phyloP scores from a whole-genome alignment of 768 basidiomycete species.

The Rhizopogon salebrosus region DNA sequence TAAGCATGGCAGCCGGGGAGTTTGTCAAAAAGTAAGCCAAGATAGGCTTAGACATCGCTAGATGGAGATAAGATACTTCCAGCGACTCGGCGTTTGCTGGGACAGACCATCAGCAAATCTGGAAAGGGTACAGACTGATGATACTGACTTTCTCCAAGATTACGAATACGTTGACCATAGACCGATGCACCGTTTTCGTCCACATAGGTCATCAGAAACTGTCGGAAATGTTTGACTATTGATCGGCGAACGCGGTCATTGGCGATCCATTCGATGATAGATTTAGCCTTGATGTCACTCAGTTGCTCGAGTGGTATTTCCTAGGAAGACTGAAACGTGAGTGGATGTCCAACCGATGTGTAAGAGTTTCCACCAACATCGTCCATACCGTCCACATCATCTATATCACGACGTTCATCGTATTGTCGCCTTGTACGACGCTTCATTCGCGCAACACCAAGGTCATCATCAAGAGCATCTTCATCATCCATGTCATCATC shows the following conservation, averaged over 20 bases:
- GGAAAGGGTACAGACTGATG: slow-evolving; percentile 2
- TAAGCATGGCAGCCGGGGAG: slow-evolving; percentile 87
- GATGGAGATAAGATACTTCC: slow-evolving; percentile 95
- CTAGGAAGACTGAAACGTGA: slow-evolving; percentile 34
- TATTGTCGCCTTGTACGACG: slow-evolving; percentile 85
- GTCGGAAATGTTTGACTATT: slow-evolving; percentile 87
- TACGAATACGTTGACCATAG: slow-evolving; percentile 90
- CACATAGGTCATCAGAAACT: slow-evolving; percentile 93
- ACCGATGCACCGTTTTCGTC: slow-evolving; percentile 90
- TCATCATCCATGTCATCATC: slow-evolving; percentile 78
- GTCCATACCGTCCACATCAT: slow-evolving; percentile 86
- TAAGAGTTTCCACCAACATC: slow-evolving; percentile 51
- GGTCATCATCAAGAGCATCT: slow-evolving; percentile 63
- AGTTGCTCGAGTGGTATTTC: slow-evolving; percentile 94
- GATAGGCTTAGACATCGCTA: slow-evolving; percentile 88
- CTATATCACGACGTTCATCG: slow-evolving; percentile 85
- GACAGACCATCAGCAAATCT: slow-evolving; percentile 6
- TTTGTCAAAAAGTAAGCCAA: slow-evolving; percentile 97
- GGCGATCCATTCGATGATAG: slow-evolving; percentile 96
- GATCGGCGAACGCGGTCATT: slow-evolving; percentile 86
- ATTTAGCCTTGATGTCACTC: slow-evolving; percentile 96
- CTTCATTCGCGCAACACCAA: slow-evolving; percentile 68
- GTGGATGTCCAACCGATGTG: not conserved
- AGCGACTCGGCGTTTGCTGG: slow-evolving; percentile 94
- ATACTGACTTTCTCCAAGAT: slow-evolving; percentile 85